Conservation (phyloP, 345 rosid species). For the Citrus trifoliata region DNA sequence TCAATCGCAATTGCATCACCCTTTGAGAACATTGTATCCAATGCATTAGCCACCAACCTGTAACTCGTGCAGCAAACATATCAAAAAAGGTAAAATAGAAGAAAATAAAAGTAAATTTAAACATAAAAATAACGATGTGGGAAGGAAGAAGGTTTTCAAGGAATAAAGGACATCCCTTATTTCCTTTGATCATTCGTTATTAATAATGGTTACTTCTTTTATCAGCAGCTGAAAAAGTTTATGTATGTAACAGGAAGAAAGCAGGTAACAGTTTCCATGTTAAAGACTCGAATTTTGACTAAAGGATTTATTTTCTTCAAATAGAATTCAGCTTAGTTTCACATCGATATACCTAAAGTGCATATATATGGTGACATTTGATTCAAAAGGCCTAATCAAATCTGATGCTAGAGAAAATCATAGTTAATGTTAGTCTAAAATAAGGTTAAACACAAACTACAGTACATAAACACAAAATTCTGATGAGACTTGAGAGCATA, state of each 20-base stretch:
- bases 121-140: neutral
- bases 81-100: neutral
- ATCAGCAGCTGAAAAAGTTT: neutral
- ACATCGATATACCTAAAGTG: too few species aligned
- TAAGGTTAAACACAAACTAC: too few species aligned
- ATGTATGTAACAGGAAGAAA: neutral
- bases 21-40: slow-evolving; percentile 52
- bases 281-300: neutral
- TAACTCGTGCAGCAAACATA: neutral
- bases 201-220: neutral
- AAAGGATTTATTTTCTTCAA: too few species aligned
- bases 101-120: neutral
- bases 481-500: slow-evolving; percentile 41
- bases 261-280: neutral
- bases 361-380: too few species aligned
- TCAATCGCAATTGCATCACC: slow-evolving; percentile 91
- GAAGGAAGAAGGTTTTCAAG: neutral
- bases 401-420: neutral
- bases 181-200: neutral
- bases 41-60: slow-evolving; percentile 83
- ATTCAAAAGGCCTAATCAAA: neutral
- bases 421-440: neutral
- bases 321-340: too few species aligned
- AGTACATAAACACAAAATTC: neutral
- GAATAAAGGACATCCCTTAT: neutral